Evolutionary conservation across 805 yeast species (phyloP).

Genomic region (Saccharomycopsis sp.): DNA sequence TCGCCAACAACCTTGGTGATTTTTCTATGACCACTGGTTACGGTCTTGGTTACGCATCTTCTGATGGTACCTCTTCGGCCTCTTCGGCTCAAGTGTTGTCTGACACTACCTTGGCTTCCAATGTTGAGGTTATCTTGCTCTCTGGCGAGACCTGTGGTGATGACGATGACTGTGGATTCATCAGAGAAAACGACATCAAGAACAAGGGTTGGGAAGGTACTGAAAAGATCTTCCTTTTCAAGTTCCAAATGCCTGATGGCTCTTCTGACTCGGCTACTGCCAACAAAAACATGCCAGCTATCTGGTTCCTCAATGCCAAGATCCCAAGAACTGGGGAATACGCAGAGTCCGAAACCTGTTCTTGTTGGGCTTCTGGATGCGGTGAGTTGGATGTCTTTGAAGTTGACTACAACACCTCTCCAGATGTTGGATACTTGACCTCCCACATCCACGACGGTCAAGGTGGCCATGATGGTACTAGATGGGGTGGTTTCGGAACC

Average conservation of each 20-base stretch:
- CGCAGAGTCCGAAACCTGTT: constrained; percentile 66
- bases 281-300: constrained; percentile 95
- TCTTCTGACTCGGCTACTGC: constrained; percentile 37
- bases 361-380: constrained; percentile 96
- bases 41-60: constrained; percentile 78
- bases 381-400: constrained; percentile 97
- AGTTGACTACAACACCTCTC: constrained; percentile 47
- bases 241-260: constrained; percentile 87
- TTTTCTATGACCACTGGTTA: constrained; percentile 86
- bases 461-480: constrained; percentile 38
- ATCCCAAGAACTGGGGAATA: constrained; percentile 96
- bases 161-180: constrained; percentile 68
- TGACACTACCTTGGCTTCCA: constrained; percentile 63
- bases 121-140: constrained; percentile 78
- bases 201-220: constrained; percentile 89
- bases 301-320: constrained; percentile 92
- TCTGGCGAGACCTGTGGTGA: constrained; percentile 57
- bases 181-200: constrained; percentile 82
- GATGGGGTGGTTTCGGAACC: constrained; percentile 77
- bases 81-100: constrained; percentile 58
- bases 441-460: constrained; percentile 82
- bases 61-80: constrained; percentile 73
- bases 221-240: constrained; percentile 82
- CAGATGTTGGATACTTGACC: constrained; percentile 67
- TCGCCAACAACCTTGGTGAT: constrained; percentile 75